phyloP scores from a whole-genome alignment of 768 basidiomycete genomes.

The Boletus rex-veris region DNA sequence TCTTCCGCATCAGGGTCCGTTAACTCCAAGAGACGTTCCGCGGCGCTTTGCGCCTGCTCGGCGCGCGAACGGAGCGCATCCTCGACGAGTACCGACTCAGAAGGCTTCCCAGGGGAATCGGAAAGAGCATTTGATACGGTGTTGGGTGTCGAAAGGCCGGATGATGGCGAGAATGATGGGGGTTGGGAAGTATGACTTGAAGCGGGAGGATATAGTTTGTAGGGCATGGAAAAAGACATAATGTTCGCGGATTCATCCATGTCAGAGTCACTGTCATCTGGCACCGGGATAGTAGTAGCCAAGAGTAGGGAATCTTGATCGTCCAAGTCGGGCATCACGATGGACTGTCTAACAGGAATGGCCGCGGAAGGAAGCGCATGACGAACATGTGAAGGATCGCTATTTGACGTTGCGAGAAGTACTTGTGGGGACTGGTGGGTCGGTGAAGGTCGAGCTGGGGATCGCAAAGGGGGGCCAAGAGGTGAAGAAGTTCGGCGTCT shows the following conservation, averaged over 20 bases:
- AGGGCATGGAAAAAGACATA: conserved; percentile 71
- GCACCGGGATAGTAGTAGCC: conserved; percentile 71
- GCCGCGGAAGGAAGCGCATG: conserved; percentile 12
- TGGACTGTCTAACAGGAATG: conserved; percentile 44
- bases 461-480: conserved; percentile 31
- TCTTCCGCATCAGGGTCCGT: conserved; percentile 74
- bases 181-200: conserved; percentile 39
- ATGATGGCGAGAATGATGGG: conserved; percentile 53
- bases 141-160: conserved; percentile 46
- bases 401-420: conserved; percentile 34
- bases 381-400: conserved; percentile 24
- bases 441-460: conserved; percentile 32
- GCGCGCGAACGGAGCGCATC: conserved; percentile 85
- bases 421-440: conserved; percentile 41
- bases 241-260: conserved; percentile 53
- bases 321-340: conserved; percentile 39
- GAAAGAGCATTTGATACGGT: conserved; percentile 60
- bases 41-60: conserved; percentile 91
- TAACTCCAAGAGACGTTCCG: conserved; percentile 81
- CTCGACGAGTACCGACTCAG: conserved; percentile 57
- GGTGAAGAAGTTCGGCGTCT: conserved; percentile 51
- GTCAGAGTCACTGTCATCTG: conserved; percentile 71
- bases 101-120: conserved; percentile 44
- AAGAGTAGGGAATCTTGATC: conserved; percentile 64
- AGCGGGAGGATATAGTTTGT: conserved; percentile 45